A percentile compares a stretch with the other conserved stretches of the same genome.
phyloP scores from a whole-genome alignment of 2,329 filamentous ascomycete species.

The Alternaria postmessia region DNA sequence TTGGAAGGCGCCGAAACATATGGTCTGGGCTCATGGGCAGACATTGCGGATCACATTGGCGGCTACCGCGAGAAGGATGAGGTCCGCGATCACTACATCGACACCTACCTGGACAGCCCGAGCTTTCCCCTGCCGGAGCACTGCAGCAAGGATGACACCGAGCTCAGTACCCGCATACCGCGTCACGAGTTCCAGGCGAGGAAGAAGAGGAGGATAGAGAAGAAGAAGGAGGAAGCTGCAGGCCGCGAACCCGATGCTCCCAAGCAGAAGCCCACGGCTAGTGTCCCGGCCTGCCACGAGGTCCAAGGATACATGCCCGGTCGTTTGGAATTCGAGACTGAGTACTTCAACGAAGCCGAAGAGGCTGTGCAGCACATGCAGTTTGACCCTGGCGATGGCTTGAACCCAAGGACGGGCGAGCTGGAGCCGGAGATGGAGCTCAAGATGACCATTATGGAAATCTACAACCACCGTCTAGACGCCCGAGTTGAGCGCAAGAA shows the following conservation, averaged over 20 bases:
- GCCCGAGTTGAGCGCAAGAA: conserved; percentile 94
- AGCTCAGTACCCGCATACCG: conserved; percentile 79
- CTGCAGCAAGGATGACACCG: conserved; percentile 82
- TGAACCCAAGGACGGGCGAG: conserved; percentile 83
- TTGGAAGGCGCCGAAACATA: conserved; percentile 96
- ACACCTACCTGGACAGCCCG: conserved; percentile 83
- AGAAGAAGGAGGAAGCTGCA: conserved; percentile 86
- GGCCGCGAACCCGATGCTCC: conserved; percentile 82
- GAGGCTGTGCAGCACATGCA: conserved; percentile 98
- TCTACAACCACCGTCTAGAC: conserved; percentile 92
- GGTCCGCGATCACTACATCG: conserved; percentile 91
- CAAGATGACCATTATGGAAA: conserved; percentile 97
- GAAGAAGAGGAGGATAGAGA: conserved; percentile 93
- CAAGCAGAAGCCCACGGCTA: conserved; percentile 95
- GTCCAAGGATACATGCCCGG: conserved; percentile 99
- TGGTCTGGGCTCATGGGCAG: conserved; percentile 94
- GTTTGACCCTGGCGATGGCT: conserved; percentile 93
- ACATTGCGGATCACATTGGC: conserved; percentile 97
- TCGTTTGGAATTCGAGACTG: conserved; percentile 94
- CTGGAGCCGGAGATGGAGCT: conserved; percentile 96
- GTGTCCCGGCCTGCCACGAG: conserved; percentile 94
- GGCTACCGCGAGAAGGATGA: conserved; percentile 95
- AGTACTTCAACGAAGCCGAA: conserved; percentile 97
- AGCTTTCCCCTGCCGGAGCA: conserved; percentile 87
- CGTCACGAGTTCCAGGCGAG: conserved; percentile 91